phyloP scores from a whole-genome alignment of 768 basidiomycete genomes.

The Gloeopeniophorella convolvens region DNA sequence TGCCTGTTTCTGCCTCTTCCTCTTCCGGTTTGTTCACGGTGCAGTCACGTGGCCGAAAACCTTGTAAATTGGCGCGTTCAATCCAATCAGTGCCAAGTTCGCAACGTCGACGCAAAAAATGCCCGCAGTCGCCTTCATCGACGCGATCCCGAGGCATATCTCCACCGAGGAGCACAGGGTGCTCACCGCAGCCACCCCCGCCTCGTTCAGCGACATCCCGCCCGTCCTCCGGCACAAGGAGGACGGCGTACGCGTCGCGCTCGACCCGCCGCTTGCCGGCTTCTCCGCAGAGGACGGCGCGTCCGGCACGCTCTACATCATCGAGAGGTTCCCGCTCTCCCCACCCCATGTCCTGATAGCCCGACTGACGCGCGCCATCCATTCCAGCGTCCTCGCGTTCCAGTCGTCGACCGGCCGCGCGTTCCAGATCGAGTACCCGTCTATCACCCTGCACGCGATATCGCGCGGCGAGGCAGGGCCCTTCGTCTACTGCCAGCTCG shows the following conservation, averaged over 20 bases:
- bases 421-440: constrained; percentile 81
- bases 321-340: constrained; percentile 61
- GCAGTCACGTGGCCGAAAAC: too few species aligned
- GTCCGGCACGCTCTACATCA: constrained; percentile 71
- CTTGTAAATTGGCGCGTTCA: too few species aligned
- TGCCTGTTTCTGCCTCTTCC: too few species aligned
- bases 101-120: too few species aligned
- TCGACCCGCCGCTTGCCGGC: constrained; percentile 64
- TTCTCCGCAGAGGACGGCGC: constrained; percentile 46
- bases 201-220: constrained; percentile 79
- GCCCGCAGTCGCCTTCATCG: constrained; percentile 32
- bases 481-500: constrained; percentile 91
- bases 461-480: constrained; percentile 62
- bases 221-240: constrained; percentile 74
- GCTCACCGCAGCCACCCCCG: constrained; percentile 73
- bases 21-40: too few species aligned
- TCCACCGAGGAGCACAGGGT: constrained; percentile 61
- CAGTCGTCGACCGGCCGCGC: constrained; percentile 63
- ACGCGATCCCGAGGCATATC: constrained; percentile 38
- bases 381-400: constrained; percentile 65
- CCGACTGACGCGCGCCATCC: background rate
- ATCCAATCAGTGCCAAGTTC: too few species aligned
- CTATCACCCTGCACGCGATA: constrained; percentile 90
- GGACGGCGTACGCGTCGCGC: constrained; percentile 55
- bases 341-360: constrained; percentile 4